phyloP scores from a whole-genome alignment of 2,329 filamentous ascomycete genomes.

The Fusarium verrucosum region DNA sequence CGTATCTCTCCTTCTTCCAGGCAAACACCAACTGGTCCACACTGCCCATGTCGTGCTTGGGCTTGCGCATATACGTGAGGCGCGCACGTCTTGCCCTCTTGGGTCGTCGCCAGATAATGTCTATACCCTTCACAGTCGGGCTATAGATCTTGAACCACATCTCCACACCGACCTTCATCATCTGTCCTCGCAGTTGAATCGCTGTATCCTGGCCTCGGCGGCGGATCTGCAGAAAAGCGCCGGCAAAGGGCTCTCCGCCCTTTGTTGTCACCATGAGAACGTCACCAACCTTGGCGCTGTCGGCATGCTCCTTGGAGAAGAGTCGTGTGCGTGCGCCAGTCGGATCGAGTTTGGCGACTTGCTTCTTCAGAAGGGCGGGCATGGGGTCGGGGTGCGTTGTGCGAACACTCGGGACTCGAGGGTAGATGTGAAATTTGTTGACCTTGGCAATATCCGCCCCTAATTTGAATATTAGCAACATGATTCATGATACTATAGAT shows the following conservation, averaged over 20 bases:
- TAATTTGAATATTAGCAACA: constrained; percentile 35
- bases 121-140: constrained; percentile 87
- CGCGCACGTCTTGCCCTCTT: constrained; percentile 88
- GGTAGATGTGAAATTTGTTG: constrained; percentile 61
- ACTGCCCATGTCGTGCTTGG: constrained; percentile 86
- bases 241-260: constrained; percentile 84
- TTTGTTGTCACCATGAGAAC: constrained; percentile 89
- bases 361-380: constrained; percentile 69
- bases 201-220: constrained; percentile 89
- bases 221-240: constrained; percentile 87
- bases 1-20: constrained; percentile 58
- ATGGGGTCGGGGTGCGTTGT: constrained; percentile 73
- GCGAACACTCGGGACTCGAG: constrained; percentile 64
- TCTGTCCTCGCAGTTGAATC: constrained; percentile 83
- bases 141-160: constrained; percentile 98
- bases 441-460: constrained; percentile 50
- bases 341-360: constrained; percentile 82
- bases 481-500: not conserved
- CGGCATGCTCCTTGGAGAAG: constrained; percentile 79
- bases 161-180: constrained; percentile 89
- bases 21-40: constrained; percentile 79
- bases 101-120: constrained; percentile 86
- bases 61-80: constrained; percentile 89
- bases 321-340: constrained; percentile 83
- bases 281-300: constrained; percentile 85